Base-by-base conservation (phyloP, 2,329 filamentous ascomycete species). In the Microsporum canis region DNA sequence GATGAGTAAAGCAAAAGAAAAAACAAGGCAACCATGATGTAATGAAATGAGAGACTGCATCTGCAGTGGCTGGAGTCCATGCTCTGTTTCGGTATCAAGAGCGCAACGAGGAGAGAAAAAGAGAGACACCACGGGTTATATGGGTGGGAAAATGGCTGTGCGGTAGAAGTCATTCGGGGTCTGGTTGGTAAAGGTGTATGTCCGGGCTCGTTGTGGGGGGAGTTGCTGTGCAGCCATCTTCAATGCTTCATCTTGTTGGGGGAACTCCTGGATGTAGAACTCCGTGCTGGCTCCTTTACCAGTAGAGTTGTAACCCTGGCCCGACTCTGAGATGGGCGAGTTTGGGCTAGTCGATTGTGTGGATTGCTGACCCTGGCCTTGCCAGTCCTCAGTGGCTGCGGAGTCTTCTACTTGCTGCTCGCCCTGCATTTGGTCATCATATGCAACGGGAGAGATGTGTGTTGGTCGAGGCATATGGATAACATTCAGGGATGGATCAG, bases 241-340 rank as follows among this genome's bases (percentile, higher is more conserved):
- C 63, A 76, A 73, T n/a, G 71, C 71, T 64, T 76, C 70, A 60
- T 74, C 72, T 62, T 78, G 76, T 62, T 77, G 71, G 10, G 75
- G 71, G 62, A 76, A 78, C 62, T 77, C 76, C 57, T 75, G 73
- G 57, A 78, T 76, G 61, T 71, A 69, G 63, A 77, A 77, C 63
- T 77, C 73, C 0, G 71, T 70, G 41, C 66, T 67, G 17, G 1
- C 17, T 66, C 73, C 73, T 47, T 71, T 65, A 61, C 7, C 63
- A 60, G 39, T 65, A 55, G 39, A 64, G 51, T 31, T 61, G 63
- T 29, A 55, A 10, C 34, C 29, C 33, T 67, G 43, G 63, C 39
- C 36, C 3, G 23, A 65, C 4, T 66, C 60, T 29, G 66, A 63
- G 27, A 66, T 62, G 23, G 69, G 64, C 60, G 72, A 67, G 17